phyloP scores from a whole-genome alignment of 176 grass and related monocot species.

The Cenchrus purpureus region DNA sequence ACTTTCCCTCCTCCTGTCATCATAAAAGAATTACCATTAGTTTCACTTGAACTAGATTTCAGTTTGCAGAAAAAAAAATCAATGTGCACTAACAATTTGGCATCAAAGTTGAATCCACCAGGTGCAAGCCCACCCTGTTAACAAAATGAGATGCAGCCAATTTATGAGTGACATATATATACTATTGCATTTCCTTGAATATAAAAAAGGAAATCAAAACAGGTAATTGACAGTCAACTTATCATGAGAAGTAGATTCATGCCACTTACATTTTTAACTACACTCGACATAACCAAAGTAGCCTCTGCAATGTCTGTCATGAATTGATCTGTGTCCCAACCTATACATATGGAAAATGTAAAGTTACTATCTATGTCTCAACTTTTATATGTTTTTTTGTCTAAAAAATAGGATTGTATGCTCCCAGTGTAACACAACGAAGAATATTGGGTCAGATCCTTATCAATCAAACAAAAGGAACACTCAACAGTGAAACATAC shows the following conservation, averaged over 20 bases:
- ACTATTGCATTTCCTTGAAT: neutral
- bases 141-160: slow-evolving; percentile 15
- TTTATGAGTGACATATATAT: slow-evolving; percentile 21
- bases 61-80: slow-evolving; percentile 12
- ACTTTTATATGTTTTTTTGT: no score
- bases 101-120: slow-evolving; percentile 98
- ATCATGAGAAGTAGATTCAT: neutral
- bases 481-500: slow-evolving; percentile 48
- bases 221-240: neutral
- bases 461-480: slow-evolving; percentile 6
- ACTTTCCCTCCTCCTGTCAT: slow-evolving; percentile 90
- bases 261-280: slow-evolving; percentile 97
- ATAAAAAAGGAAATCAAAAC: neutral
- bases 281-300: slow-evolving; percentile 90
- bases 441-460: neutral
- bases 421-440: slow-evolving; percentile 1
- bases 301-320: slow-evolving; percentile 93
- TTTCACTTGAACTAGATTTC: neutral
- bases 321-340: slow-evolving; percentile 99
- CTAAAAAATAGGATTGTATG: neutral
- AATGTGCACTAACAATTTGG: slow-evolving; percentile 74
- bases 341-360: slow-evolving; percentile 41
- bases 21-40: slow-evolving; percentile 5
- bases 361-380: neutral
- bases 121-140: slow-evolving; percentile 89